Percentiles rank a stretch among this genome's conserved stretches.
Conservation (phyloP, 73 alveolate genomes). For the Durusdinium trenchii region DNA sequence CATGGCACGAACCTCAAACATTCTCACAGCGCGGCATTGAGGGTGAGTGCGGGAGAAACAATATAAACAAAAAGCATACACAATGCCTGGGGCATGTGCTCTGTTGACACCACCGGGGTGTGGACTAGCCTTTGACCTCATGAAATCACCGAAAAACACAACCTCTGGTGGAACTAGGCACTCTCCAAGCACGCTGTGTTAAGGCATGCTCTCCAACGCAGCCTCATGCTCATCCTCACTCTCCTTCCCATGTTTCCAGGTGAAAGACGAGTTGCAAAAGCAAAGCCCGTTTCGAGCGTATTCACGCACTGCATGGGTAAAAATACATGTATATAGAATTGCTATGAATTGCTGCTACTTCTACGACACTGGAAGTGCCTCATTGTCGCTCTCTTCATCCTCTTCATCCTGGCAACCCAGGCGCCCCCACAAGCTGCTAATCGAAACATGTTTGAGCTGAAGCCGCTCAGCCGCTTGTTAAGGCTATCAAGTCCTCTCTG, state of each 20-base stretch:
- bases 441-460: not conserved
- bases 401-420: not conserved
- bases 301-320: no score
- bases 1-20: slow-evolving; percentile 64
- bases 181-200: not conserved
- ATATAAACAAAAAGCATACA: not conserved
- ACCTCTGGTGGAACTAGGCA: not conserved
- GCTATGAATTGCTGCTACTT: no score
- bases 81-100: not conserved
- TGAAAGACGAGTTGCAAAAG: no score
- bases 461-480: not conserved
- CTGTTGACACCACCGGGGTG: slow-evolving; percentile 92
- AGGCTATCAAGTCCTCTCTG: slow-evolving; percentile 8
- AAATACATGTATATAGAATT: no score
- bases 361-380: no score
- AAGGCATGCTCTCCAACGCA: slow-evolving; percentile 50
- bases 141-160: not conserved
- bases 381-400: slow-evolving; percentile 55
- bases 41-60: not conserved
- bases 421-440: not conserved
- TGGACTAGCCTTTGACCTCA: slow-evolving; percentile 63
- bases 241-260: slow-evolving; percentile 36
- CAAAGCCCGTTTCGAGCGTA: no score
- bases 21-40: not conserved
- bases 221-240: slow-evolving; percentile 93